Conservation (phyloP, 2,329 filamentous ascomycete genomes). For the Arthrobotrys pseudoclavata region DNA sequence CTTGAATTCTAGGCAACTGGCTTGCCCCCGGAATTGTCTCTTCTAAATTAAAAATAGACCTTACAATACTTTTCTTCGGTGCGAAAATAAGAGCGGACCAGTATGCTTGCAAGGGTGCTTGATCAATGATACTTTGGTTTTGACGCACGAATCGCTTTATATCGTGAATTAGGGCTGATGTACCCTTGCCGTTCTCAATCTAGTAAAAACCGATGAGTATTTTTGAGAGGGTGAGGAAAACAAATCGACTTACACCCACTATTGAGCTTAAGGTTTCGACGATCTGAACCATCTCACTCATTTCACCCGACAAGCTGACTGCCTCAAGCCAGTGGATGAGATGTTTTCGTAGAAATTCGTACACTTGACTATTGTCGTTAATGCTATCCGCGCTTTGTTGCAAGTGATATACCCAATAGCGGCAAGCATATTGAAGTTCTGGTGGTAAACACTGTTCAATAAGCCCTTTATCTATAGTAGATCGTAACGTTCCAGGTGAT, state of each 20-base stretch:
- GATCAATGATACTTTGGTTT: constrained; percentile 11
- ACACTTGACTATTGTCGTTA: constrained; percentile 61
- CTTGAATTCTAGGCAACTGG: background rate
- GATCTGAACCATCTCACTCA: constrained; percentile 51
- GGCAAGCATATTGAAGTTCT: constrained; percentile 65
- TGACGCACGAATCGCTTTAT: constrained; percentile 32
- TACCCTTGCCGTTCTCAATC: background rate
- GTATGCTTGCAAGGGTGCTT: constrained; percentile 36
- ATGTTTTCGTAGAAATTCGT: constrained; percentile 65
- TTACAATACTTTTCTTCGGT: constrained; percentile 25
- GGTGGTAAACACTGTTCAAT: constrained; percentile 64
- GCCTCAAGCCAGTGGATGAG: constrained; percentile 66
- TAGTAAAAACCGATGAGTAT: background rate
- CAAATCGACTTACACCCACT: constrained; percentile 28
- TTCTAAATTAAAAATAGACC: constrained; percentile 4
- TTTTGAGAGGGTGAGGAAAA: background rate
- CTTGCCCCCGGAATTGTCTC: background rate
- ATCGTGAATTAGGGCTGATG: constrained; percentile 20
- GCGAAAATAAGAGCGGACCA: constrained; percentile 20
- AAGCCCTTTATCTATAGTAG: constrained; percentile 55
- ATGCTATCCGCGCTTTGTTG: constrained; percentile 62
- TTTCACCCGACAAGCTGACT: constrained; percentile 64
- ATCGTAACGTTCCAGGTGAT: constrained; percentile 53
- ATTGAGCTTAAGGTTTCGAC: constrained; percentile 15
- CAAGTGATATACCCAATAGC: constrained; percentile 65